Conservation (phyloP, 1,284 basidiomycete genomes). For the Veloboletus limbatus region DNA sequence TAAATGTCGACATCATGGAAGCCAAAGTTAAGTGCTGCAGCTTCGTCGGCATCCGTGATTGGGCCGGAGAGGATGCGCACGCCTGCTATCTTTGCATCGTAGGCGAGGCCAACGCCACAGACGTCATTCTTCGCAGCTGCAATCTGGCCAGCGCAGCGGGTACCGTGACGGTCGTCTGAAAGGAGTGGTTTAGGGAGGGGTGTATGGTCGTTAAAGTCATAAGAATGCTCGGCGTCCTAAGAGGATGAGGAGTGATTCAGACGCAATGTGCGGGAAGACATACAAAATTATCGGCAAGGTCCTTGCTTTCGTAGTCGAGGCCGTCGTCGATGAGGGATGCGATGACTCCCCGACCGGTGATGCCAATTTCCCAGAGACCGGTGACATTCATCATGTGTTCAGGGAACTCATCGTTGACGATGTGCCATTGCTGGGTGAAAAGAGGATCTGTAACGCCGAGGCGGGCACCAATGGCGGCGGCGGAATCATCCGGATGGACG, state of each 20-base stretch:
- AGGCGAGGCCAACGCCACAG: constrained; percentile 95
- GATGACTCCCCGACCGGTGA: constrained; percentile 85
- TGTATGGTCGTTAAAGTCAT: constrained; percentile 96
- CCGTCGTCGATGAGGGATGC: constrained; percentile 96
- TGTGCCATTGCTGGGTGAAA: constrained; percentile 91
- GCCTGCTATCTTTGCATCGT: constrained; percentile 88
- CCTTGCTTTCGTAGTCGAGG: constrained; percentile 85
- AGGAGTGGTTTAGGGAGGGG: constrained; percentile 85
- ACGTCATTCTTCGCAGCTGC: constrained; percentile 96
- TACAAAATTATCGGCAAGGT: constrained; percentile 91
- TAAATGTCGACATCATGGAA: constrained; percentile 94
- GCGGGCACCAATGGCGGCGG: constrained; percentile 54
- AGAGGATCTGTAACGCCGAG: constrained; percentile 85
- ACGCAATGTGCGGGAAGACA: constrained; percentile 35
- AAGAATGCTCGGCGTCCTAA: constrained; percentile 86
- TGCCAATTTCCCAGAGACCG: constrained; percentile 81
- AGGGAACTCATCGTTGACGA: constrained; percentile 73
- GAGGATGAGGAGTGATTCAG: constrained; percentile 5
- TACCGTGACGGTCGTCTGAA: constrained; percentile 94
- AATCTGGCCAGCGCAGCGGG: constrained; percentile 96
- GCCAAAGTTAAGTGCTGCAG: constrained; percentile 90
- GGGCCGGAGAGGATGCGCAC: constrained; percentile 94
- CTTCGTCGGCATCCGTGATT: constrained; percentile 99
- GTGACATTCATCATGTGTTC: constrained; percentile 85
- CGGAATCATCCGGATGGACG: constrained; percentile 33